phyloP scores from a whole-genome alignment of 805 yeast species.

The Lachancea kluyveri region DNA sequence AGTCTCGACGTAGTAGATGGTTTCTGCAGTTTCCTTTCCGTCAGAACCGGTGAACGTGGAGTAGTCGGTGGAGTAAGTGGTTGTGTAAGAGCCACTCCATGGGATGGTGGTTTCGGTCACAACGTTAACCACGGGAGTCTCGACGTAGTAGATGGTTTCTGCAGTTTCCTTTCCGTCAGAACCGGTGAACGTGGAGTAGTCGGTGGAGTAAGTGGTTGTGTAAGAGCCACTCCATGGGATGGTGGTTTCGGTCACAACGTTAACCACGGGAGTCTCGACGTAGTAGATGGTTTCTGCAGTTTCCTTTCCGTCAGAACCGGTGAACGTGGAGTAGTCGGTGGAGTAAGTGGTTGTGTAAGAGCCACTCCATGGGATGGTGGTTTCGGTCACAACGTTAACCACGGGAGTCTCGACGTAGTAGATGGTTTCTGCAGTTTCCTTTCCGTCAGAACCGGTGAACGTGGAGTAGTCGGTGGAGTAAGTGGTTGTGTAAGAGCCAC shows the following conservation, averaged over 20 bases:
- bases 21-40: slow-evolving; percentile 4
- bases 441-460: slow-evolving; percentile 8
- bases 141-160: slow-evolving; percentile 11
- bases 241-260: background rate
- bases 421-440: slow-evolving; percentile 5
- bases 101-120: slow-evolving; percentile 1
- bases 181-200: slow-evolving; percentile 8
- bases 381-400: slow-evolving; percentile 1
- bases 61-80: slow-evolving; percentile 6
- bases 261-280: slow-evolving; percentile 14
- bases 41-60: slow-evolving; percentile 8
- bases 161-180: slow-evolving; percentile 8
- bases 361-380: slow-evolving; percentile 7
- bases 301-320: slow-evolving; percentile 10
- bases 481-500: slow-evolving; percentile 4
- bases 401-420: slow-evolving; percentile 8
- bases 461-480: slow-evolving; percentile 9
- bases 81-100: slow-evolving; percentile 5
- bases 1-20: slow-evolving; percentile 9
- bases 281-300: slow-evolving; percentile 11
- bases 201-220: slow-evolving; percentile 8
- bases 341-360: slow-evolving; percentile 7
- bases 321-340: slow-evolving; percentile 8
- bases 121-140: slow-evolving; percentile 8
- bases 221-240: slow-evolving; percentile 1